Base-by-base conservation (phyloP, 768 basidiomycete genomes). In the Tremella yokohamensis region DNA sequence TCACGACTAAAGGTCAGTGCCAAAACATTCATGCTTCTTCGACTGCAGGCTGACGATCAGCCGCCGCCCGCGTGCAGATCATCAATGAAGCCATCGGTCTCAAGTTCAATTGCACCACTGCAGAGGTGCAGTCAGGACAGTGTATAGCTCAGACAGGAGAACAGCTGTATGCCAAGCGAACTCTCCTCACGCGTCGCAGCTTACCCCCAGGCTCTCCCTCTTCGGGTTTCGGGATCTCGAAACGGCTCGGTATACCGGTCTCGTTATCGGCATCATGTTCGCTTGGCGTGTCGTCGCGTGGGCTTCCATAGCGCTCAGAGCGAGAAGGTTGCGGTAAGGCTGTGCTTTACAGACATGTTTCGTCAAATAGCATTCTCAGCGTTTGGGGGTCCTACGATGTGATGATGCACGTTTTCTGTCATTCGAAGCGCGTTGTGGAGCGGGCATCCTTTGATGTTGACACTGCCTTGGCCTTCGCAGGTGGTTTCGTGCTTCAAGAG, bases 11-110 rank as follows among this genome's bases (percentile, higher is more conserved):
- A 62, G 57, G 61, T 64, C 24, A 57, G 58, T n/a, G n/a, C 40
- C 25, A 13, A 9, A 39, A 26, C n/a, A n/a, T 15, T 9, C 19
- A 3, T 38, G 18, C 18, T 40, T 40, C 18, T 11, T 40, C 12
- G 39, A 18, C 12, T 40, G 11, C 16, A 18, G 37, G 19, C 34
- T 25, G 18, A 48, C 19, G 22, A 29, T 47, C 51, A 66, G 70
- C 74, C 18, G 73, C 76, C 3, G 69, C 74, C 1, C 54, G 62
- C n/a, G 54, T 79, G 1, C 66, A 74, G 20, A 70, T 77, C 51
- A 78, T 79, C 70, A 79, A 80, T 57, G 78, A 79, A 52, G 60
- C 66, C 13, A 25, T 53, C 8, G 76, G 77, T 2, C 59, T 79
- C 0, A 13, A 19, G 1, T 77, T 80, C 61, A 40, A 72, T 37